These are phyloP conservation scores for Fusarium torreyae DNA, from an alignment of 2,329 filamentous ascomycete species.

Conservation along the genomic window DNA sequence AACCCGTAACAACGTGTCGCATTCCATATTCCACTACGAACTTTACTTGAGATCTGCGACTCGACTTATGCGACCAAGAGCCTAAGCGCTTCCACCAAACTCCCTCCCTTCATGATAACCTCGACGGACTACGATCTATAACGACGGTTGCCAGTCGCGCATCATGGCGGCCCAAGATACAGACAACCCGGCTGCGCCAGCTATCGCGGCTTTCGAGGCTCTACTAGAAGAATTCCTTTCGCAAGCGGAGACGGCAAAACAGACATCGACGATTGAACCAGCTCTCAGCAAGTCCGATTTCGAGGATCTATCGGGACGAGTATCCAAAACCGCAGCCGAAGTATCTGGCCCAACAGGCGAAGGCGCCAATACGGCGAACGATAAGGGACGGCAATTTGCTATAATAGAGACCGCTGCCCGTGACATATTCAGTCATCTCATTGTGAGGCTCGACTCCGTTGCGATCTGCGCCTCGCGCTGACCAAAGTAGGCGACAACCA, in stretches of 20 bases:
- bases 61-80: neutral
- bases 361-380: conserved; percentile 58
- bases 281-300: conserved; percentile 80
- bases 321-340: conserved; percentile 57
- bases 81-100: neutral
- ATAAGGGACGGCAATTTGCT: conserved; percentile 70
- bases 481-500: conserved; percentile 74
- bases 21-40: neutral
- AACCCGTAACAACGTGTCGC: neutral
- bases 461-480: conserved; percentile 50
- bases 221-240: conserved; percentile 72
- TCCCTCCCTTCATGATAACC: conserved; percentile 26
- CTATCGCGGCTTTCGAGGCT: conserved; percentile 67
- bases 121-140: conserved; percentile 21
- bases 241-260: conserved; percentile 72
- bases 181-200: conserved; percentile 64
- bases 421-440: conserved; percentile 82
- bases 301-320: conserved; percentile 62
- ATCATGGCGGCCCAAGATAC: conserved; percentile 67
- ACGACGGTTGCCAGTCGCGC: conserved; percentile 32
- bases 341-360: conserved; percentile 49
- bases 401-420: conserved; percentile 88
- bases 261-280: conserved; percentile 76
- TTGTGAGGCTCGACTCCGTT: conserved; percentile 69
- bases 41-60: neutral